Conservation (phyloP, 2,329 filamentous ascomycete genomes). For the Arthrobotrys entomopaga region DNA sequence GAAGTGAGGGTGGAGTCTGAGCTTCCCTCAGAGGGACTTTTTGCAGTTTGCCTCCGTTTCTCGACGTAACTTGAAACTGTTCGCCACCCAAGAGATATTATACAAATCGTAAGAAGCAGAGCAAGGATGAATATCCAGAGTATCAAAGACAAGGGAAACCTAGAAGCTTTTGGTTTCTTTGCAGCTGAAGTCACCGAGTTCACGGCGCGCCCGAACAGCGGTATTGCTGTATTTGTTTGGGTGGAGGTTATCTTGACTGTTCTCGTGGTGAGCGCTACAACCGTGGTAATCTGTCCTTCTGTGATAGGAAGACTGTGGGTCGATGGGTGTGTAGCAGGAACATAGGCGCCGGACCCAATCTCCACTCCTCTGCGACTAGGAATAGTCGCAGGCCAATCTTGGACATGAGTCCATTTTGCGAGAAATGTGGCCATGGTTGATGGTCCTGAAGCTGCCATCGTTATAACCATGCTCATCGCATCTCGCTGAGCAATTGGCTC, state of each 20-base stretch:
- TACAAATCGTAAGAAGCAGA: slow-evolving; percentile 8
- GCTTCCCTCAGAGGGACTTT: neutral
- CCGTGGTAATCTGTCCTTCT: neutral
- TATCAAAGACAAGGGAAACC: slow-evolving; percentile 1
- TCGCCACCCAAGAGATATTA: slow-evolving; percentile 24
- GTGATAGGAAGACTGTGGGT: neutral
- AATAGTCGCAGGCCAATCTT: neutral
- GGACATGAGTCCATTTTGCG: slow-evolving; percentile 8
- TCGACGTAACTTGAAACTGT: slow-evolving; percentile 4
- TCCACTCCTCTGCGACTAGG: neutral
- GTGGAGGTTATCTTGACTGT: slow-evolving; percentile 23
- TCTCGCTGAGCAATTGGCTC: slow-evolving; percentile 5
- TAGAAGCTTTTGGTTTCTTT: slow-evolving; percentile 3
- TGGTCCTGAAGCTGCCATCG: slow-evolving; percentile 11
- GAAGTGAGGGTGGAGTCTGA: neutral
- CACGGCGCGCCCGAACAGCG: slow-evolving; percentile 9
- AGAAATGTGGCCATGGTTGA: slow-evolving; percentile 1
- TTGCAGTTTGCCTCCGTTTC: neutral
- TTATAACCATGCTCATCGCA: slow-evolving; percentile 7
- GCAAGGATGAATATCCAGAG: slow-evolving; percentile 18
- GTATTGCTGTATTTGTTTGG: slow-evolving; percentile 30
- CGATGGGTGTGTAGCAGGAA: neutral
- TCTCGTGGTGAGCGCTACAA: slow-evolving; percentile 21
- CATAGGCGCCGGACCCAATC: neutral
- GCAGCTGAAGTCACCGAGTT: neutral